Evolutionary conservation across 2,329 filamentous ascomycete genomes (phyloP), one percentile per base, ranked within the genome.

Genomic region (Coniella lustricola): DNA sequence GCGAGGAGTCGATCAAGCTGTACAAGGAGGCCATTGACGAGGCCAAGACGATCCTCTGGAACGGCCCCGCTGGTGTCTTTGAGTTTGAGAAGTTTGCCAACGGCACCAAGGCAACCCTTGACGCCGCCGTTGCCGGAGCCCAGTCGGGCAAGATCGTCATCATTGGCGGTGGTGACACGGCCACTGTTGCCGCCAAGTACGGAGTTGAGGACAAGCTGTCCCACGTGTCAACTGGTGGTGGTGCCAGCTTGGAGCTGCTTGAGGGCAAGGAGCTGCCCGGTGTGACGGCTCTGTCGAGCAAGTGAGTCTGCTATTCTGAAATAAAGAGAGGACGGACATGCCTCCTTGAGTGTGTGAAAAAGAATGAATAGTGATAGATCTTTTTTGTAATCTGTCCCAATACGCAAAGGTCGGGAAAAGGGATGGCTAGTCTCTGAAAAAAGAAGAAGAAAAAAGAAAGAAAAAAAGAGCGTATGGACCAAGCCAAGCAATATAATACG

Each of bases 221-320:
- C 76, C 93, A 98, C 75, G 93, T 98, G 55, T 95, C 90, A 44
- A 98, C 93, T 29, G 93, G 93, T 60, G 93, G 93, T 64, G 93
- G 93, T 73, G 93, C 93, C 58, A 91, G 85, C 61, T 77, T 98
- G 64, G 93, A 98, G 79, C 76, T 98, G 62, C 82, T 98, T 55
- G 93, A 98, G 81, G 93, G 93, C 71, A 98, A 98, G 81, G 91
- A 89, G 57, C 78, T 98, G 64, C 93, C 93, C 49, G 93, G 93
- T 76, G 90, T 98, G 56, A 76, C 79, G 63, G 91, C 91, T 61
- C 82, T 98, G 67, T 96, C 90, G 71, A 82, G 78, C 71, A 82
- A 82, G 74, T 84, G 74, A 75, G 67, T 57, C 35, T 40, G 37
- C n/a, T 32, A 16, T 25, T 47, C 35, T 52, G n/a, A 29, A 41